These are phyloP conservation scores for Leavenworthia alabamica DNA, from an alignment of 345 rosid genomes.

Conservation along the genomic window DNA sequence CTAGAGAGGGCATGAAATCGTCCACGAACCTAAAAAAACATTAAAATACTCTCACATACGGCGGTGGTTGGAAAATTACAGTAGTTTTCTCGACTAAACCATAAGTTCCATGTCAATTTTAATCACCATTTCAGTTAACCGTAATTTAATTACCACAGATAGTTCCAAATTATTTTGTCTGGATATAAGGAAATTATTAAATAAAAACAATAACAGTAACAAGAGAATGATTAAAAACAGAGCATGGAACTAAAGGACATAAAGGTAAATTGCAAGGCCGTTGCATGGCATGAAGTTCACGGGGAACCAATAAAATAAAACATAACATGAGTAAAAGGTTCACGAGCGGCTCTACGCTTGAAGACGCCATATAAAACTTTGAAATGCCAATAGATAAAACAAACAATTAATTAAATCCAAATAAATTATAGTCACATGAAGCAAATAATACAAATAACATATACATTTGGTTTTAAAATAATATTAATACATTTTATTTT, in stretches of 20 bases:
- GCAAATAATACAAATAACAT: neutral
- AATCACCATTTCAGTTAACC: neutral
- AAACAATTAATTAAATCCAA: slow-evolving; percentile 6
- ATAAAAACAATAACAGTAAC: neutral
- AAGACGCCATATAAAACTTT: slow-evolving; percentile 19
- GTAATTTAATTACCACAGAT: neutral
- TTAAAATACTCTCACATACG: no score
- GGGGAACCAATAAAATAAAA: slow-evolving; percentile 12
- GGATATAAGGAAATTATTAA: slow-evolving; percentile 3
- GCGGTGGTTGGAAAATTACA: no score
- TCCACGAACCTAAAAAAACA: no score
- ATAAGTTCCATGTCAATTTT: neutral
- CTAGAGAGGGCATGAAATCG: no score
- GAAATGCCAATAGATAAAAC: slow-evolving; percentile 23
- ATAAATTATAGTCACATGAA: slow-evolving; percentile 20
- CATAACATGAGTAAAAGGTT: slow-evolving; percentile 4
- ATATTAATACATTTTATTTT: neutral
- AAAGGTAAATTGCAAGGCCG: neutral
- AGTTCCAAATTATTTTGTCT: neutral
- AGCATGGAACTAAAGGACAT: neutral
- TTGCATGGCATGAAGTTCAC: slow-evolving; percentile 24
- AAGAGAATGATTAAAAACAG: neutral
- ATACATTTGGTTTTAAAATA: neutral
- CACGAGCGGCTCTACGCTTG: slow-evolving; percentile 23
- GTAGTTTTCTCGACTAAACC: no score